A percentile compares a stretch with the other conserved stretches of the same genome.
Conservation (phyloP, 495 filamentous ascomycete genomes). For the Bacidia rubella region DNA sequence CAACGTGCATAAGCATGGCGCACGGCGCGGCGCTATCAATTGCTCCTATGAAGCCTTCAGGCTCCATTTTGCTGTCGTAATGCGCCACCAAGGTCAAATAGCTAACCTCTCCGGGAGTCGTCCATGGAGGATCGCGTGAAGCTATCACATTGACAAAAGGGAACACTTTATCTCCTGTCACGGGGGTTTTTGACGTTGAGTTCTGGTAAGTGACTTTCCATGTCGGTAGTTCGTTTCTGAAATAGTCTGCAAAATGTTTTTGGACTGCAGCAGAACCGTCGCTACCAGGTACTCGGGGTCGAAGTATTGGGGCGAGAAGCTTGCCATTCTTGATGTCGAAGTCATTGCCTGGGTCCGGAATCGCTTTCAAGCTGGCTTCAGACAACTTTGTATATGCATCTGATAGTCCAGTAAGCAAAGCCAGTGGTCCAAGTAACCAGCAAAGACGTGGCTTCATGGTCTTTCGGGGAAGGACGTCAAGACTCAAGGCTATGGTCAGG, state of each 20-base stretch:
- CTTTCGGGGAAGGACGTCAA: no score
- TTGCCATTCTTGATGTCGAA: conserved; percentile 65
- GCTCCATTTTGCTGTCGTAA: conserved; percentile 76
- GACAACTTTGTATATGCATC: conserved; percentile 61
- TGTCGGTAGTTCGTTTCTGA: conserved; percentile 51
- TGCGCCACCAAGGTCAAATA: conserved; percentile 81
- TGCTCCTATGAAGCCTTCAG: conserved; percentile 83
- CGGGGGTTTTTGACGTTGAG: conserved; percentile 67
- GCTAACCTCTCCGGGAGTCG: conserved; percentile 54
- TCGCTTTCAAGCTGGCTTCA: conserved; percentile 47
- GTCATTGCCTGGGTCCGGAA: conserved; percentile 59
- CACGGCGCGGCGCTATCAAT: conserved; percentile 89
- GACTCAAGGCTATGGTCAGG: no score
- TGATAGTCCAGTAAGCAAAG: no score
- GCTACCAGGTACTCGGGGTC: conserved; percentile 78
- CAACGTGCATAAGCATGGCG: conserved; percentile 79
- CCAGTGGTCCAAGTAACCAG: conserved; percentile 25
- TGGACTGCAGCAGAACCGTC: conserved; percentile 59
- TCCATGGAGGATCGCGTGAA: conserved; percentile 81
- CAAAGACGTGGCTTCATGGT: background rate
- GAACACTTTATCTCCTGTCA: conserved; percentile 49
- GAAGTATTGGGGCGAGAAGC: conserved; percentile 81
- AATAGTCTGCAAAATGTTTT: conserved; percentile 73
- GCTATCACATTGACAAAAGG: conserved; percentile 82
- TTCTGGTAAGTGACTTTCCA: conserved; percentile 81